Evolutionary conservation across 140 eudicot species (phyloP), one percentile per base, ranked within the genome.

Genomic region (Oenanthe javanica): DNA sequence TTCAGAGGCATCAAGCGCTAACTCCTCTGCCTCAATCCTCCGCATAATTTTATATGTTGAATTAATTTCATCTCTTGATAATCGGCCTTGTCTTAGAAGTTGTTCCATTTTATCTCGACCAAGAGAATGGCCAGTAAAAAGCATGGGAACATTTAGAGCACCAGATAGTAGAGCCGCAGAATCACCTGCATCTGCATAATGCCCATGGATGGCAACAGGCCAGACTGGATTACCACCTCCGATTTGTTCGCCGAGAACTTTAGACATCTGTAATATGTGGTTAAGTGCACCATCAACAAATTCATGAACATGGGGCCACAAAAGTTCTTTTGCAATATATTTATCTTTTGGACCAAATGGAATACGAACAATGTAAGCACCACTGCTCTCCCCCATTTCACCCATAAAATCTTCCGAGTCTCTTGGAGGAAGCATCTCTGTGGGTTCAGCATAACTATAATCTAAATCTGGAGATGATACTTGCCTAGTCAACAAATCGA

Each of bases 131-230:
- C 99, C 99, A 79, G 99, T 95, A 81, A 95, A 93, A 84, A 95
- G 87, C 99, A 95, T 95, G 75, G 99, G 99, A 4, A 95, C 97
- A 81, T 95, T 95, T 76, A 95, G 77, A 31, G 99, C 97, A 75
- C 99, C 97, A 19, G 99, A 95, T 57, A 95, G 82, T 47, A 95
- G 93, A 77, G 99, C 97, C 11, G 97, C 97, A 47, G 99, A 88
- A 83, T 95, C 99, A 76, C 99, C 99, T 47, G 99, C 99, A 95
- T 95, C 99, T 42, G 99, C 99, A 91, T 95, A 95, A 83, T 96
- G 99, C 81, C 99, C 98, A 72, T 96, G 99, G 54, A 96, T 81
- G 66, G 99, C 98, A 77, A 87, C 88, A 38, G 99, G 99, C 98
- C 98, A 95, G 1, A 96, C 93, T 1, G 93, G 98, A 61, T 87